Conservation (phyloP, 768 basidiomycete genomes). For the Lactarius trivialis region DNA sequence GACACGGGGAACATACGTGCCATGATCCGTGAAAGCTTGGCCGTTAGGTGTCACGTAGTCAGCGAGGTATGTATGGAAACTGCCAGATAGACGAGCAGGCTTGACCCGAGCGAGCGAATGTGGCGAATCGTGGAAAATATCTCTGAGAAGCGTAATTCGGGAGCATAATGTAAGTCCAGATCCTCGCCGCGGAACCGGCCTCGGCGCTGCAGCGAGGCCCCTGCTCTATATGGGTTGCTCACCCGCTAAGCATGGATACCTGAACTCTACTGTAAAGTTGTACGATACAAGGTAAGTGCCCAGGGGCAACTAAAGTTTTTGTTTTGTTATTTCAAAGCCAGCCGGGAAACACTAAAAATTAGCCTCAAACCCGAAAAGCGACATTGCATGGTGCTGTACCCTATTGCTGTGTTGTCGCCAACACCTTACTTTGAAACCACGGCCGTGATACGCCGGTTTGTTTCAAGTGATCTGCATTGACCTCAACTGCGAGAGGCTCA, state of each 20-base stretch:
- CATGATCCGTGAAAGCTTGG: conserved; percentile 17
- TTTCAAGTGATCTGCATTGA: background rate
- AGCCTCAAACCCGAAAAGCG: background rate
- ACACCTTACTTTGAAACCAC: background rate
- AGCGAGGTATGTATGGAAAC: conserved; percentile 18
- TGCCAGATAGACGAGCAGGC: conserved; percentile 21
- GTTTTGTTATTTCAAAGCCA: conserved; percentile 10
- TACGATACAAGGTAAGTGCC: background rate
- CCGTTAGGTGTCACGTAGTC: conserved; percentile 11
- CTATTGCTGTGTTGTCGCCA: background rate
- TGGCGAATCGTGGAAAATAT: conserved; percentile 1
- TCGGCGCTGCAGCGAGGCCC: conserved; percentile 18
- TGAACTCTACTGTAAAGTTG: conserved; percentile 4
- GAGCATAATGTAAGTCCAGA: conserved; percentile 2
- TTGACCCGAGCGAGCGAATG: conserved; percentile 11
- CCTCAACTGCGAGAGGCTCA: background rate
- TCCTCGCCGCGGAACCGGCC: conserved; percentile 22
- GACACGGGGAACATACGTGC: conserved; percentile 19
- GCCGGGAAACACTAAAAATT: conserved; percentile 1
- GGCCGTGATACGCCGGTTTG: background rate
- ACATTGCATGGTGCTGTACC: conserved; percentile 5
- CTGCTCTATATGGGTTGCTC: background rate
- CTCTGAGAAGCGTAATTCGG: conserved; percentile 13
- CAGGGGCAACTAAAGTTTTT: background rate
- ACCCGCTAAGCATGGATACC: conserved; percentile 10